These are phyloP conservation scores for Rosa lucieae DNA, from an alignment of 306 rosid genomes.

Conservation along the genomic window DNA sequence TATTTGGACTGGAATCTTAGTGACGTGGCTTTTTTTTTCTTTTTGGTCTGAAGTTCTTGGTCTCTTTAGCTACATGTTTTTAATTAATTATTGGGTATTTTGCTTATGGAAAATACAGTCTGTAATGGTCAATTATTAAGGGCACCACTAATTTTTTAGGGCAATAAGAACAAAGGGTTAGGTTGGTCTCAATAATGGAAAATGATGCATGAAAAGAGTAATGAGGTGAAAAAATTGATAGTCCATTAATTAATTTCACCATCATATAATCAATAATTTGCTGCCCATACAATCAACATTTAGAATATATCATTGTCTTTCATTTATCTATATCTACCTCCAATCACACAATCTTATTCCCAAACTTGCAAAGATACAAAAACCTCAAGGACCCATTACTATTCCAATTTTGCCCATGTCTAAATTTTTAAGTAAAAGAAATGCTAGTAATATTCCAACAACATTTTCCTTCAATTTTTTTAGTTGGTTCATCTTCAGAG, in stretches of 20 bases:
- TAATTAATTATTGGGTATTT: background rate
- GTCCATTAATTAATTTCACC: background rate
- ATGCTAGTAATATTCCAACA: background rate
- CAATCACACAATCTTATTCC: constrained; percentile 11
- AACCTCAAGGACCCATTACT: background rate
- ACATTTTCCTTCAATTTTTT: background rate
- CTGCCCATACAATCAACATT: constrained; percentile 3
- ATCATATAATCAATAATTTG: background rate
- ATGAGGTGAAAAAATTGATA: background rate
- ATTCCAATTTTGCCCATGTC: constrained; percentile 20
- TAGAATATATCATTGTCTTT: constrained; percentile 14
- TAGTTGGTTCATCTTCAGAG: no score
- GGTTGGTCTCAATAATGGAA: constrained; percentile 1
- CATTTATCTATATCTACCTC: constrained; percentile 2
- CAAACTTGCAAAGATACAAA: background rate
- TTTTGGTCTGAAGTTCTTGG: constrained; percentile 11
- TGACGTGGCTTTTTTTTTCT: background rate
- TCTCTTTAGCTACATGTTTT: background rate
- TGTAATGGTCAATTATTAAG: background rate
- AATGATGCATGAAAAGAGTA: background rate
- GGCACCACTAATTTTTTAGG: background rate
- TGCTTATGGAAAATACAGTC: background rate
- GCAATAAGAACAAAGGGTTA: constrained; percentile 1
- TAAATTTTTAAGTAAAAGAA: background rate
- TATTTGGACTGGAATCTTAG: constrained; percentile 33